Evolutionary conservation across 108 stramenopile species (phyloP).

Genomic region (Cyclotella baltica): DNA sequence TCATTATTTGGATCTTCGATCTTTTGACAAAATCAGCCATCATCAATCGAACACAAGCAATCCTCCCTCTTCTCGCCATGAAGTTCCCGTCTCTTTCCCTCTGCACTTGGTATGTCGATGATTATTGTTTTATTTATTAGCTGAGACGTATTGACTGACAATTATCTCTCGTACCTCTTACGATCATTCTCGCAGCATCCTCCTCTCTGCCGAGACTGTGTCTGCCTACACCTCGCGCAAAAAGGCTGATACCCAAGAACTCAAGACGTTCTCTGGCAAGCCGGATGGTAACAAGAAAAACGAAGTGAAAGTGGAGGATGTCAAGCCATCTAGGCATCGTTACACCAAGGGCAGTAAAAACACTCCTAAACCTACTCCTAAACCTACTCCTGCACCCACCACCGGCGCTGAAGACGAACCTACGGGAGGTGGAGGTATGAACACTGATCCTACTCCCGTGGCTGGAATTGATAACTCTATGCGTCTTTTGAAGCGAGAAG

Average conservation of each 20-base stretch:
- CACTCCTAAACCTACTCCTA: background rate
- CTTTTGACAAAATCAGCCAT: no score
- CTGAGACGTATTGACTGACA: no score
- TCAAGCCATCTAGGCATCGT: no score
- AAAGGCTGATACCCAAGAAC: background rate
- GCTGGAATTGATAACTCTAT: constrained; percentile 51
- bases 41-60: no score
- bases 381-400: no score
- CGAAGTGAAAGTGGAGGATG: background rate
- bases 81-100: background rate
- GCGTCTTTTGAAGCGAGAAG: constrained; percentile 57
- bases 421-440: background rate
- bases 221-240: background rate
- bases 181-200: background rate
- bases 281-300: background rate
- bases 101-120: background rate
- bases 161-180: background rate
- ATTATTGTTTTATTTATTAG: background rate
- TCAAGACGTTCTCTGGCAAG: background rate
- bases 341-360: background rate
- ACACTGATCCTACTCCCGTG: constrained; percentile 1
- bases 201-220: background rate
- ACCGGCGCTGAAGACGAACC: background rate
- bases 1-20: no score
- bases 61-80: no score